phyloP scores from a whole-genome alignment of 768 basidiomycete species.

The Suillus ampliporus region DNA sequence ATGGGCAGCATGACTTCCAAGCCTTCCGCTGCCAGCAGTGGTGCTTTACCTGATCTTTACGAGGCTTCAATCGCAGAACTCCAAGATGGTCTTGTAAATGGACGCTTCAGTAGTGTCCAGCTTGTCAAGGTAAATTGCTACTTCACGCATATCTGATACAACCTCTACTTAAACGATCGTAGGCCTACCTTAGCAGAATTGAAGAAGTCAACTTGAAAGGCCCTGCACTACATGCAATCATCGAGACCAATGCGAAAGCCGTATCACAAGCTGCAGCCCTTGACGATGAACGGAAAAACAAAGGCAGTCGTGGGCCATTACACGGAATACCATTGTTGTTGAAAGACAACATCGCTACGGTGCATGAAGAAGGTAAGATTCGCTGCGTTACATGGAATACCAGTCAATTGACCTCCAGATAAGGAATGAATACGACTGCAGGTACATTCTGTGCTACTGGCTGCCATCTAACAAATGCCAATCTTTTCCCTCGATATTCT shows the following conservation, averaged over 20 bases:
- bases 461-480: too few species aligned
- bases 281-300: conserved; percentile 48
- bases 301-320: conserved; percentile 48
- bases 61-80: too few species aligned
- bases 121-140: too few species aligned
- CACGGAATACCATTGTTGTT: conserved; percentile 61
- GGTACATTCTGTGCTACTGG: too few species aligned
- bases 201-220: conserved; percentile 72
- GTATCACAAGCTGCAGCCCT: conserved; percentile 55
- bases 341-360: conserved; percentile 44
- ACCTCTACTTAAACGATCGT: not conserved
- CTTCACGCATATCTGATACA: not conserved
- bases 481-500: too few species aligned
- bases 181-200: conserved; percentile 73
- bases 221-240: conserved; percentile 58
- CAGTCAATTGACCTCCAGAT: too few species aligned
- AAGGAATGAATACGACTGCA: too few species aligned
- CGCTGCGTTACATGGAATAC: too few species aligned
- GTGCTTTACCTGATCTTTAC: too few species aligned
- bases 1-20: not conserved
- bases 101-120: too few species aligned
- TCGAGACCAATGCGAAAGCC: conserved; percentile 62
- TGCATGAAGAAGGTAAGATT: conserved; percentile 22
- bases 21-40: too few species aligned
- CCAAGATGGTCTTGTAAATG: too few species aligned